A percentile compares a stretch with the other conserved stretches of the same genome.
These are phyloP conservation scores for Digitaria exilis DNA, from an alignment of 202 grass and related monocot species.

Conservation along the genomic window DNA sequence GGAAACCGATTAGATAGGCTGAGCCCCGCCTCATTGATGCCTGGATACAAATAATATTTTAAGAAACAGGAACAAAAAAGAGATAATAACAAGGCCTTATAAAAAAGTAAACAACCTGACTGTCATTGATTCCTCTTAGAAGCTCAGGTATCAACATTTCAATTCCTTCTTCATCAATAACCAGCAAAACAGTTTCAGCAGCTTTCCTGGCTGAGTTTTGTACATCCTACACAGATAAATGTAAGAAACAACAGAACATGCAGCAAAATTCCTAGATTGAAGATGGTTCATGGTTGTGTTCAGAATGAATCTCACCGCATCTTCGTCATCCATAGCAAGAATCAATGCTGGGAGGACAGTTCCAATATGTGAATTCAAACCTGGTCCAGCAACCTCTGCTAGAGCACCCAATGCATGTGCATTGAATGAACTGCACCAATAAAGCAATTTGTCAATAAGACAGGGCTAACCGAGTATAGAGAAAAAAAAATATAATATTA, in stretches of 20 bases:
- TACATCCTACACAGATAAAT: conserved; percentile 65
- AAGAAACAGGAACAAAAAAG: background rate
- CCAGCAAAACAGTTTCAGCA: conserved; percentile 85
- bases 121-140: conserved; percentile 82
- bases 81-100: background rate
- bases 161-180: conserved; percentile 93
- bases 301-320: conserved; percentile 57
- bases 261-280: background rate
- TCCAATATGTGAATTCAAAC: conserved; percentile 93
- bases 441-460: conserved; percentile 48
- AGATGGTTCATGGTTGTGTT: background rate
- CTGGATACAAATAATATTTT: conserved; percentile 44
- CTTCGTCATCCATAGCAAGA: conserved; percentile 78
- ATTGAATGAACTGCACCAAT: conserved; percentile 86
- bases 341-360: conserved; percentile 84
- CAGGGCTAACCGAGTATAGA: conserved; percentile 17
- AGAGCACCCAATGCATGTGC: conserved; percentile 96
- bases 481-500: conserved; percentile 30
- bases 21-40: conserved; percentile 87
- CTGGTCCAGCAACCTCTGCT: conserved; percentile 90
- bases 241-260: conserved; percentile 2
- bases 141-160: conserved; percentile 84
- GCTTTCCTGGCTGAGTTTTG: conserved; percentile 85
- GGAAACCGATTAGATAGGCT: conserved; percentile 87
- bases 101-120: conserved; percentile 63